These are phyloP conservation scores for Penicillium argentinense DNA, from an alignment of 495 filamentous ascomycete genomes.

Conservation along the genomic window DNA sequence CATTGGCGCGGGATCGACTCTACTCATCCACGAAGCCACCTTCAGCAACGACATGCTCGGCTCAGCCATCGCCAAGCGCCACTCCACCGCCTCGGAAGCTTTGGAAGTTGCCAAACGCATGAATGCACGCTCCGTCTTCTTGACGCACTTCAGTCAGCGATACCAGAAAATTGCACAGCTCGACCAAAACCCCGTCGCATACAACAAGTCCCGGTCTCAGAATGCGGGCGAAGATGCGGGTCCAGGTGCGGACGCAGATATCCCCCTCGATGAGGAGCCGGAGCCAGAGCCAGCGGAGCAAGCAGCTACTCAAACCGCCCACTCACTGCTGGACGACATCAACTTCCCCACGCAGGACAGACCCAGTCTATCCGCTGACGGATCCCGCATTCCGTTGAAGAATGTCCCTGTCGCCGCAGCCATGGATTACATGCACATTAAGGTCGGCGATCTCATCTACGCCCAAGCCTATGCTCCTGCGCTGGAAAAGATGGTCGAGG, in stretches of 20 bases:
- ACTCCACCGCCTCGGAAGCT: constrained; percentile 83
- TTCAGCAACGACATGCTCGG: constrained; percentile 80
- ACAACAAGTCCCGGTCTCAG: constrained; percentile 18
- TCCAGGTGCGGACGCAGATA: constrained; percentile 24
- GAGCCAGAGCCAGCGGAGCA: constrained; percentile 21
- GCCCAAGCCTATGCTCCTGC: constrained; percentile 74
- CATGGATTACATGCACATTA: constrained; percentile 87
- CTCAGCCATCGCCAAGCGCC: constrained; percentile 85
- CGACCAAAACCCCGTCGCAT: constrained; percentile 18
- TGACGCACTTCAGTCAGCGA: constrained; percentile 96
- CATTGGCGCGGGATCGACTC: constrained; percentile 71
- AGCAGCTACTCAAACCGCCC: constrained; percentile 2
- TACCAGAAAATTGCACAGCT: constrained; percentile 71
- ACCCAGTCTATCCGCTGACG: constrained; percentile 6
- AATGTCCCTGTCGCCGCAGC: constrained; percentile 65
- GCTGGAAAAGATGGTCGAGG: constrained; percentile 63
- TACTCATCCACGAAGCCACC: constrained; percentile 93
- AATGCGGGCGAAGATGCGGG: background rate
- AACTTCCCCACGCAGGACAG: constrained; percentile 7
- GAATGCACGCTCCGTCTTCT: constrained; percentile 69
- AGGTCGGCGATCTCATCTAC: constrained; percentile 74
- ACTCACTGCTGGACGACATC: constrained; percentile 23
- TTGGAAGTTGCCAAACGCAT: constrained; percentile 74
- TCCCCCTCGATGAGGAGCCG: constrained; percentile 31
- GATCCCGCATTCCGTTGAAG: constrained; percentile 3